A percentile compares a stretch with the other conserved stretches of the same genome.
Conservation (phyloP, 257 asterid species). For the Solanum infundibuliforme region DNA sequence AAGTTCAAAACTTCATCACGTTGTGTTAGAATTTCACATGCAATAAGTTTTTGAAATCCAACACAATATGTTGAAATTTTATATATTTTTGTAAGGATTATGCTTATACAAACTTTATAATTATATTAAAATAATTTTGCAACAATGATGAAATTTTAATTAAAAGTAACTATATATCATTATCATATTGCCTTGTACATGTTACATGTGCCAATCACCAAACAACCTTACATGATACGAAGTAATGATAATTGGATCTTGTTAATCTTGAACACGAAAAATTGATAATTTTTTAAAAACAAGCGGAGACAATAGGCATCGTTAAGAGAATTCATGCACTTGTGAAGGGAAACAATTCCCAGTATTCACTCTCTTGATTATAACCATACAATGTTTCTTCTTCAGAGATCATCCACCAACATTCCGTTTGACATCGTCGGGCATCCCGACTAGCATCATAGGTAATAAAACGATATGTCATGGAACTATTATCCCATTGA, state of each 20-base stretch:
- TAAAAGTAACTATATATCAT: background rate
- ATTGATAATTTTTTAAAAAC: background rate
- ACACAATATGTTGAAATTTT: background rate
- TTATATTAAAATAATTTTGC: background rate
- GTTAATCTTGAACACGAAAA: background rate
- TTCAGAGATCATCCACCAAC: conserved; percentile 31
- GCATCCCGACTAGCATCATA: conserved; percentile 19
- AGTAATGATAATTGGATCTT: background rate
- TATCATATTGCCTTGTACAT: background rate
- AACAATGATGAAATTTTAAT: background rate
- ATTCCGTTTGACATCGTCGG: conserved; percentile 4
- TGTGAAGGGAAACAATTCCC: conserved; percentile 13
- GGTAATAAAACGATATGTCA: conserved; percentile 20
- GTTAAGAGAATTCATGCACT: background rate
- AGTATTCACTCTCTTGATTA: conserved; percentile 6
- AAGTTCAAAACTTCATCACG: background rate
- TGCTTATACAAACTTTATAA: background rate
- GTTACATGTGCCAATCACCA: background rate
- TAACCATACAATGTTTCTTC: conserved; percentile 20
- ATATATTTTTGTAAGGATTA: background rate
- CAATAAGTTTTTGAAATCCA: background rate
- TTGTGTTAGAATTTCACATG: background rate
- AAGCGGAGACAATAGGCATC: rapidly evolving
- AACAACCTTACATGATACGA: background rate
- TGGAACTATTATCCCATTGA: conserved; percentile 9